phyloP scores from a whole-genome alignment of 305 asterid genomes.

The Solanum hybrid region DNA sequence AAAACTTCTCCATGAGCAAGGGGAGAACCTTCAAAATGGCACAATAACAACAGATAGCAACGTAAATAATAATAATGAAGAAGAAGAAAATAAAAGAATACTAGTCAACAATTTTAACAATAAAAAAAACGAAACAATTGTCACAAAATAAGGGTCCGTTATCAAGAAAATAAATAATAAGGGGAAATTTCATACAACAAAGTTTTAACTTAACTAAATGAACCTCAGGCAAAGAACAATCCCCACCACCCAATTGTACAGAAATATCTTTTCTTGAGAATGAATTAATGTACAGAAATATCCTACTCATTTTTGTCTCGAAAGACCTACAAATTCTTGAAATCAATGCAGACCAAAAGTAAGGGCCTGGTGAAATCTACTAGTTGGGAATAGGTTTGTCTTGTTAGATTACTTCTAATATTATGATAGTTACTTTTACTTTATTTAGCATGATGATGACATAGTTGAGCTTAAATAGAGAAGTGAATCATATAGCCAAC shows the following conservation, averaged over 20 bases:
- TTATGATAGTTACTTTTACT: not conserved
- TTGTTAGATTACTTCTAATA: not conserved
- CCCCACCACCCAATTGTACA: not conserved
- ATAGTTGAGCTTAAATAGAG: not conserved
- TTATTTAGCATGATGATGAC: not conserved
- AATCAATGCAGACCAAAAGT: not conserved
- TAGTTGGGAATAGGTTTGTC: not conserved
- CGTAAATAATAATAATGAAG: not conserved
- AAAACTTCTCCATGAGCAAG: conserved; percentile 75
- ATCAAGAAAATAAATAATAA: not conserved
- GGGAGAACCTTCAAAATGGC: conserved; percentile 60
- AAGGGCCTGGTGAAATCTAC: not conserved
- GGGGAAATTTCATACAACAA: not conserved
- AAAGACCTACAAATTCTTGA: not conserved
- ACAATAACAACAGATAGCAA: not conserved
- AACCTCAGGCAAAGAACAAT: not conserved
- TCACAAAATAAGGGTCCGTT: not conserved
- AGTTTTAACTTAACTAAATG: not conserved
- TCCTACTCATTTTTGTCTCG: not conserved
- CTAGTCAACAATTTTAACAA: not conserved
- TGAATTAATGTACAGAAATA: too few species aligned
- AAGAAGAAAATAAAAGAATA: not conserved
- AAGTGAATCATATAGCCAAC: not conserved
- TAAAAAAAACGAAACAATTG: not conserved
- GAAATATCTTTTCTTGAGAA: too few species aligned